Percentiles rank a stretch among this genome's conserved stretches.
Conservation (phyloP, 495 filamentous ascomycete genomes). For the Trichoderma asperelloides region DNA sequence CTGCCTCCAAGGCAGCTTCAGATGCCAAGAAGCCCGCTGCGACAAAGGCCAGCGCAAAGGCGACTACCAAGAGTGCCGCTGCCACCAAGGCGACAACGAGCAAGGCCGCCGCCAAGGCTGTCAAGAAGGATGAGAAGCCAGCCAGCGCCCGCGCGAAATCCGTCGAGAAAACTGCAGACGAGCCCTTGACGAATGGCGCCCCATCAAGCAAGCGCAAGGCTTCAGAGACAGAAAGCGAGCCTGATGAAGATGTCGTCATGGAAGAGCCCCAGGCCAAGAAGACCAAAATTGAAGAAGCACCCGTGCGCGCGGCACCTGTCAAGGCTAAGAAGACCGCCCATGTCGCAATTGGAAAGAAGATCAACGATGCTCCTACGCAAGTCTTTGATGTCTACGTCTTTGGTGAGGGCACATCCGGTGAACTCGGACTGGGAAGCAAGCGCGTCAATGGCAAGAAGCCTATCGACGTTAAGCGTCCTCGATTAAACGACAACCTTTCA, state of each 20-base stretch:
- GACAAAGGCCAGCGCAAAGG: slow-evolving; percentile 16
- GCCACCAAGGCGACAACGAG: slow-evolving; percentile 13
- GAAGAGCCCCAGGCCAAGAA: slow-evolving; percentile 19
- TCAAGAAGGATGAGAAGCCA: slow-evolving; percentile 7
- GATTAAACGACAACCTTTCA: slow-evolving; percentile 39
- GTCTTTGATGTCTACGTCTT: slow-evolving; percentile 46
- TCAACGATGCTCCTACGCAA: slow-evolving; percentile 35
- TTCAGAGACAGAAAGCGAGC: not conserved
- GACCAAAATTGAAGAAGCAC: slow-evolving; percentile 14
- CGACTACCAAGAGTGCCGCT: slow-evolving; percentile 18
- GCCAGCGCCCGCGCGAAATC: slow-evolving; percentile 9
- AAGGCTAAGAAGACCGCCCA: slow-evolving; percentile 14
- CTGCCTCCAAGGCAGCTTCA: slow-evolving; percentile 4
- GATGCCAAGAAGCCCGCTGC: slow-evolving; percentile 10
- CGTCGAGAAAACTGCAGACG: slow-evolving; percentile 4
- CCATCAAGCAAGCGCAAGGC: not conserved
- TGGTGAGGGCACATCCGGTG: slow-evolving; percentile 44
- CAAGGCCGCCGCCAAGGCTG: slow-evolving; percentile 10
- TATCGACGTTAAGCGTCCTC: slow-evolving; percentile 48
- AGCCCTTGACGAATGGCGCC: slow-evolving; percentile 1
- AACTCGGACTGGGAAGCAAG: slow-evolving; percentile 42
- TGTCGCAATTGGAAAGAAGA: slow-evolving; percentile 21
- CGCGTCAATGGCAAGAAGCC: slow-evolving; percentile 40
- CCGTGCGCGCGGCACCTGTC: slow-evolving; percentile 8
- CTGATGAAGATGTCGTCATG: slow-evolving; percentile 4